Evolutionary conservation across 192 early-diverging fungal genomes (phyloP).

Genomic region (Coemansia pectinata): DNA sequence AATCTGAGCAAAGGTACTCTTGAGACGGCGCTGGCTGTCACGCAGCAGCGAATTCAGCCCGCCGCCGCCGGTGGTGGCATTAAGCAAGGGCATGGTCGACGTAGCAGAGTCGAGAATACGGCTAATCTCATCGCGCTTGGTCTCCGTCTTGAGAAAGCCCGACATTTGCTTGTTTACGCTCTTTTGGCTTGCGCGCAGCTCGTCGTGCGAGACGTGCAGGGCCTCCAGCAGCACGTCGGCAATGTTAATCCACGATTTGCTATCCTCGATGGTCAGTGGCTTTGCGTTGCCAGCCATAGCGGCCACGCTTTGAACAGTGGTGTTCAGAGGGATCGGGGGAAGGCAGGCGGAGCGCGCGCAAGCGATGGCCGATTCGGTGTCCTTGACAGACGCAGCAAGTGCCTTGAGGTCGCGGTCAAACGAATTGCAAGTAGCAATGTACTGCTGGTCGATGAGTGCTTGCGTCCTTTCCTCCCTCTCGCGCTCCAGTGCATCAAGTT

Average conservation of each 20-base stretch:
- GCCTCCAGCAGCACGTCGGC: constrained; percentile 47
- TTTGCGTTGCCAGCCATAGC: constrained; percentile 17
- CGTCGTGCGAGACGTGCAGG: constrained; percentile 34
- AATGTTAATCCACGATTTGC: constrained; percentile 36
- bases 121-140: constrained; percentile 39
- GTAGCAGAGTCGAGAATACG: constrained; percentile 24
- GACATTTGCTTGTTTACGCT: constrained; percentile 22
- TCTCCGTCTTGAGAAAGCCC: constrained; percentile 30
- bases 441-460: constrained; percentile 40
- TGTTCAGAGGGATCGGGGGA: constrained; percentile 41
- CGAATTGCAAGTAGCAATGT: constrained; percentile 41
- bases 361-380: constrained; percentile 24
- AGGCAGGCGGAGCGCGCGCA: constrained; percentile 30
- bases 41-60: constrained; percentile 47
- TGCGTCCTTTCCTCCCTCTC: constrained; percentile 30
- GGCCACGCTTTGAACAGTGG: constrained; percentile 23
- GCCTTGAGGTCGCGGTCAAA: constrained; percentile 45
- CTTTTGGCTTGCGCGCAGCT: constrained; percentile 46
- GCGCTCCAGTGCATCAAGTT: constrained; percentile 11
- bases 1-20: constrained; percentile 14
- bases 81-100: constrained; percentile 16
- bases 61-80: constrained; percentile 16
- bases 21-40: constrained; percentile 41
- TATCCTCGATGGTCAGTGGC: constrained; percentile 41
- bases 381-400: constrained; percentile 19